Evolutionary conservation across 2,329 filamentous ascomycete genomes (phyloP), one percentile per base, ranked within the genome.

Genomic region (Bretziella fagacearum): DNA sequence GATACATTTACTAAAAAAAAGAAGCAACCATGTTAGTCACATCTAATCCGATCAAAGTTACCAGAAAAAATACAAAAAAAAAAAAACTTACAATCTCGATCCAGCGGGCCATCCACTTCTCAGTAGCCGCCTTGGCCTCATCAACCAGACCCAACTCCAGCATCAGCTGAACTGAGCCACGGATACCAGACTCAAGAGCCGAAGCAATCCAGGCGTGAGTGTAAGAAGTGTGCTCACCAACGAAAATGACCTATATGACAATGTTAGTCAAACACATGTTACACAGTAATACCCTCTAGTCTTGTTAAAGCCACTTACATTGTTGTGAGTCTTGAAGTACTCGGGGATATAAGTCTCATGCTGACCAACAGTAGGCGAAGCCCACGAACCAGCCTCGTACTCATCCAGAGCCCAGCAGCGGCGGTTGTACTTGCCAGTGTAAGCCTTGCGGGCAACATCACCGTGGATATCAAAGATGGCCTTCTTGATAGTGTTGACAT

Each of bases 121-220:
- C 63, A 1, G 73, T 71, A 15, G 78, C 64, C 27, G 66, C 60
- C 62, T 82, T 82, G 1, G 78, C 79, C 60, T 82, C 79, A 56
- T 82, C 79, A 0, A 82, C 77, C 37, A 82, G 58, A 0, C 79
- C 79, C 55, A 81, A 61, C 55, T 71, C 15, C 8, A 81, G 62
- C 57, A 82, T 59, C 51, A 82, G 53, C 59, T 84, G 77, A 3
- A 75, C 67, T 0, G 74, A 73, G 0, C 79, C 76, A 1, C 79
- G 65, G 1, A 83, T 72, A 0, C 75, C 78, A 8, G 73, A 79
- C 56, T 84, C 79, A 3, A 84, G 61, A 1, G 79, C 79, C 2
- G 70, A 74, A 26, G 71, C 70, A 43, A 81, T 79, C 78, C 77
- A 83, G 1, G 77, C 78, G 55, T 84, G 79, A 0, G 79, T 84